These are phyloP conservation scores for Alternaria tenuissima DNA, from an alignment of 2,329 filamentous ascomycete species.

Conservation along the genomic window DNA sequence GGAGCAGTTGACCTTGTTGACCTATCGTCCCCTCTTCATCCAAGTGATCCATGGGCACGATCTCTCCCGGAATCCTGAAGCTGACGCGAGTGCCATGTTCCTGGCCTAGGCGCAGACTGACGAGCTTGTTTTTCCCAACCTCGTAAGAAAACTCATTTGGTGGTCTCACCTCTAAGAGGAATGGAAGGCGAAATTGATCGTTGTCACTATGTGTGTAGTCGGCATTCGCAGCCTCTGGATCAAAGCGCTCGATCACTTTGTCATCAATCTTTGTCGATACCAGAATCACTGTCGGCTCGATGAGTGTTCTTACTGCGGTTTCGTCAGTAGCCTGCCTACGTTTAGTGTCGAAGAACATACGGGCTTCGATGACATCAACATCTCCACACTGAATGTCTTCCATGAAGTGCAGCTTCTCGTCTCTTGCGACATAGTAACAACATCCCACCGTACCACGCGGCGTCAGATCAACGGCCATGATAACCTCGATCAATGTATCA, in stretches of 20 bases:
- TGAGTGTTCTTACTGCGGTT: slow-evolving; percentile 64
- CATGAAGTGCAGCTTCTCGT: slow-evolving; percentile 76
- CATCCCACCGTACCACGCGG: slow-evolving; percentile 79
- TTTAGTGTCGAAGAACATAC: slow-evolving; percentile 42
- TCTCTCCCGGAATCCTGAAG: slow-evolving; percentile 70
- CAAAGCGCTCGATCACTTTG: slow-evolving; percentile 54
- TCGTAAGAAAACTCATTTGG: slow-evolving; percentile 77
- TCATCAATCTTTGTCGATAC: slow-evolving; percentile 65
- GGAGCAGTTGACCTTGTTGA: slow-evolving; percentile 70
- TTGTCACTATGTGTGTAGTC: slow-evolving; percentile 43
- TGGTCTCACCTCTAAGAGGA: slow-evolving; percentile 72
- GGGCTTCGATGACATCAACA: slow-evolving; percentile 64
- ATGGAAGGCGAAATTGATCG: slow-evolving; percentile 63
- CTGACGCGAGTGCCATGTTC: slow-evolving; percentile 58
- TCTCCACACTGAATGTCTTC: slow-evolving; percentile 76
- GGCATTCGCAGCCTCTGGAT: slow-evolving; percentile 52
- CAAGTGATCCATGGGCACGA: slow-evolving; percentile 46
- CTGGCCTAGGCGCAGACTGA: slow-evolving; percentile 64
- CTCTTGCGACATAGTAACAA: slow-evolving; percentile 77
- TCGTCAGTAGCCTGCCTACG: neutral
- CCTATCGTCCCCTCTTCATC: slow-evolving; percentile 60
- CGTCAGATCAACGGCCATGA: slow-evolving; percentile 82
- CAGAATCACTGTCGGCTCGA: slow-evolving; percentile 68
- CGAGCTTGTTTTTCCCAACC: slow-evolving; percentile 70
- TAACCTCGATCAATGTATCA: slow-evolving; percentile 69